Evolutionary conservation across 2,329 filamentous ascomycete genomes (phyloP).

Genomic region (Penicillium polonicum): DNA sequence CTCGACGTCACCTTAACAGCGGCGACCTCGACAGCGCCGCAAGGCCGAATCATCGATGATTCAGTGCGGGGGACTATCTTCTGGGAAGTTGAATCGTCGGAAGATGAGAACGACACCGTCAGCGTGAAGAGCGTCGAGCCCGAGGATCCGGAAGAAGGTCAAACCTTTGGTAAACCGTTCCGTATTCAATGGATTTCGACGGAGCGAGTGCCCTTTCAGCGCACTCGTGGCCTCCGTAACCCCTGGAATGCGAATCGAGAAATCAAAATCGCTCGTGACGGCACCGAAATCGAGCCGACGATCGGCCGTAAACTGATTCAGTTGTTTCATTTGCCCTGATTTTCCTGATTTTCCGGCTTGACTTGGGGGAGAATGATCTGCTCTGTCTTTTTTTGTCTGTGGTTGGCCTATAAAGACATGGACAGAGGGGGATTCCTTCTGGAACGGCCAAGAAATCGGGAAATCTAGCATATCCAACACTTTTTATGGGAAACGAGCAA

Average conservation of each 20-base stretch:
- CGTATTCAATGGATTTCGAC: slow-evolving; percentile 87
- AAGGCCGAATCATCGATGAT: slow-evolving; percentile 86
- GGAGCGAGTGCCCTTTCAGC: slow-evolving; percentile 79
- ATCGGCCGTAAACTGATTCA: slow-evolving; percentile 74
- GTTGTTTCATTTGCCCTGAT: slow-evolving; percentile 64
- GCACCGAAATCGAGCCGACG: slow-evolving; percentile 84
- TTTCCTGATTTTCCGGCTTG: background rate
- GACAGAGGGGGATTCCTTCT: background rate
- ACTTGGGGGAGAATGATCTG: background rate
- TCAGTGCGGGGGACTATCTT: slow-evolving; percentile 93
- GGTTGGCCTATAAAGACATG: background rate
- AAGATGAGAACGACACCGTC: slow-evolving; percentile 39
- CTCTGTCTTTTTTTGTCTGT: background rate
- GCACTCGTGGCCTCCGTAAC: slow-evolving; percentile 82
- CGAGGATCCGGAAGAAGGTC: slow-evolving; percentile 50
- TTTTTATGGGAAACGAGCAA: slow-evolving; percentile 26
- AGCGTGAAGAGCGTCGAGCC: slow-evolving; percentile 47
- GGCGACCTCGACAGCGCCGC: slow-evolving; percentile 73
- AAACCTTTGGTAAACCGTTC: slow-evolving; percentile 89
- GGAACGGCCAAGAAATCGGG: background rate
- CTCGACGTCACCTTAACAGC: slow-evolving; percentile 78
- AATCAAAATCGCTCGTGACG: slow-evolving; percentile 92
- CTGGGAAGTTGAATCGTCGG: slow-evolving; percentile 76
- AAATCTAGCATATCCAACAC: background rate
- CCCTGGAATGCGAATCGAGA: slow-evolving; percentile 94